Percentiles rank a stretch among this genome's conserved stretches.
These are phyloP conservation scores for Rhodotorula toruloides DNA, from an alignment of 768 basidiomycete species.

Conservation along the genomic window DNA sequence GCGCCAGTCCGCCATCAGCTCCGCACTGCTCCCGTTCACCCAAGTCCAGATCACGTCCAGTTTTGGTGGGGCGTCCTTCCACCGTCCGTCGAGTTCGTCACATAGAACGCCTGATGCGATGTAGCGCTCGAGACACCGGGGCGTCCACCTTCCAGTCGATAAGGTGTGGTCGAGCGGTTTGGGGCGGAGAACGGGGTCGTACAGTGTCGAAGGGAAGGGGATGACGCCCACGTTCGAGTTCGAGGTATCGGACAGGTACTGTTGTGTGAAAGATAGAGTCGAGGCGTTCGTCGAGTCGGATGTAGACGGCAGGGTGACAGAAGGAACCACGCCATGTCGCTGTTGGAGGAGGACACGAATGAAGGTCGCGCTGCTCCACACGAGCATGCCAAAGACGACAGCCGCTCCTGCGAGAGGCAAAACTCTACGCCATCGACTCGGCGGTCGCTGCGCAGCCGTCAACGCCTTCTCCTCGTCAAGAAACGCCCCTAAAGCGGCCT, in stretches of 20 bases:
- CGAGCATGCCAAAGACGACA: too few species aligned
- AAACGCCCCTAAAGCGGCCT: too few species aligned
- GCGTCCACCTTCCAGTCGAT: background rate
- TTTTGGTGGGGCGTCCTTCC: background rate
- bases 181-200: background rate
- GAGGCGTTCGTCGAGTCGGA: too few species aligned
- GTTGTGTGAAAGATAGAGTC: background rate
- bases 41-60: constrained; percentile 39
- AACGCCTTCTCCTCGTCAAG: too few species aligned
- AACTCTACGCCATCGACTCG: too few species aligned
- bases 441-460: too few species aligned
- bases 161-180: background rate
- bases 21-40: constrained; percentile 38
- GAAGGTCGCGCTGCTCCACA: too few species aligned
- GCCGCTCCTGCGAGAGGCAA: too few species aligned
- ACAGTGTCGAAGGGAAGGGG: constrained; percentile 4
- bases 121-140: constrained; percentile 7
- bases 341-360: too few species aligned
- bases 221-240: constrained; percentile 22
- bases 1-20: constrained; percentile 24
- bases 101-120: constrained; percentile 27
- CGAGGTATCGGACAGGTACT: background rate
- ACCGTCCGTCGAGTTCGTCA: constrained; percentile 6
- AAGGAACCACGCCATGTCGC: background rate
- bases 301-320: background rate